A percentile compares a stretch with the other conserved stretches of the same genome.
Evolutionary conservation across 257 asterid genomes (phyloP).

Genomic region (Echium plantagineum): DNA sequence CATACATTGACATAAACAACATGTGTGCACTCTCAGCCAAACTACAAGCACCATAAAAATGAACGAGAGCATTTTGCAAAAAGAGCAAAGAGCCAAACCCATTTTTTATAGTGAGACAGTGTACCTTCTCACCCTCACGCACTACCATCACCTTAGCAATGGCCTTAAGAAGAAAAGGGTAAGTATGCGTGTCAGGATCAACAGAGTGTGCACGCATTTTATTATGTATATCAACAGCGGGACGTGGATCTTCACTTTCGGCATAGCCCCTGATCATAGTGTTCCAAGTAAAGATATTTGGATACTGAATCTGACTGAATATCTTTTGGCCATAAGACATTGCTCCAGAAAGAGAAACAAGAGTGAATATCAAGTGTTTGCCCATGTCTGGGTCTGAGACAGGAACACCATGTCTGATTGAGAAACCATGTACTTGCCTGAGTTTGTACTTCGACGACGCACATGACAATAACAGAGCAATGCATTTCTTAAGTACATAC

Average conservation of each 20-base stretch:
- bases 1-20: constrained; percentile 43
- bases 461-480: constrained; percentile 56
- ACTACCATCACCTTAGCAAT: constrained; percentile 34
- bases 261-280: constrained; percentile 75
- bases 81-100: constrained; percentile 52
- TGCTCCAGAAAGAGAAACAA: constrained; percentile 45
- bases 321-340: constrained; percentile 40
- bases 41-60: constrained; percentile 54
- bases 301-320: constrained; percentile 42
- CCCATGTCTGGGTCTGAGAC: constrained; percentile 46
- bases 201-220: constrained; percentile 25
- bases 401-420: constrained; percentile 48
- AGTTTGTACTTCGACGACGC: constrained; percentile 47
- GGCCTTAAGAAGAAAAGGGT: constrained; percentile 63
- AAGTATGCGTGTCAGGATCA: constrained; percentile 54
- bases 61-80: constrained; percentile 57
- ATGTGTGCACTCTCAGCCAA: constrained; percentile 40
- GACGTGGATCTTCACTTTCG: constrained; percentile 49
- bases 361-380: constrained; percentile 38
- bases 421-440: constrained; percentile 54
- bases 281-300: constrained; percentile 62
- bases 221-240: constrained; percentile 37
- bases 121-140: constrained; percentile 59
- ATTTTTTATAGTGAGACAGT: constrained; percentile 40
- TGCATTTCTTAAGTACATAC: constrained; percentile 48